Evolutionary conservation across 345 rosid species (phyloP), one percentile per base, ranked within the genome.

Genomic region (Salix caprea): DNA sequence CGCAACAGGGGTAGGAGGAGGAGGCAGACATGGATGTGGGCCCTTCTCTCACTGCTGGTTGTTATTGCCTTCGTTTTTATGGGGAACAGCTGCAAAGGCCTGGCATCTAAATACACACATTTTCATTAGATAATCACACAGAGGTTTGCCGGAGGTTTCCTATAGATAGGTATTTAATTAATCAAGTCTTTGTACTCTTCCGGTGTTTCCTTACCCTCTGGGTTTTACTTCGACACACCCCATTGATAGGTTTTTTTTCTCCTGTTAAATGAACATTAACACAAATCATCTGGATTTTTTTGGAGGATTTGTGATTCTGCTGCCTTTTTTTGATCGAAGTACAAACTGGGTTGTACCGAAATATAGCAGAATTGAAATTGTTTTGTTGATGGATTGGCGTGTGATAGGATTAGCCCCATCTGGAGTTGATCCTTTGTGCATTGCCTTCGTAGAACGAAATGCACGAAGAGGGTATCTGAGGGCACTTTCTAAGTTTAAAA

Each of bases 21-120:
- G 80, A 88, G 88, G 84, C 89, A 84, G 80, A 78, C 87, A 71
- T 94, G 97, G 95, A 92, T 89, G 92, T 92, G 95, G 98, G 84
- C 76, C 6, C 80, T 87, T 50, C 81, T 91, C 48, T 9, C 76
- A 9, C 79, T 75, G 37, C 24, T 81, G 77, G 77, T 74, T 6
- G 70, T 79, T 34, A 11, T 90, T 18, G 91, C 85, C 34, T 84
- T 92, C 82, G 84, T 91, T 83, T 80, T 88, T 80, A 54, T 88
- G 13, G 91, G 96, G 65, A 88, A 86, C 73, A 77, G 81, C 54
- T 73, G 24, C 69, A 30, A 67, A 56, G 77, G 56, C 23, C 32
- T 54, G 73, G 68, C 68, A 67, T 72, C 68, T 72, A 42, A 72
- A 28, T 30, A 23, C 15, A 19, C 6, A 16, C 19, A 28, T 18